A percentile compares a stretch with the other conserved stretches of the same genome.
phyloP scores from a whole-genome alignment of 2,329 filamentous ascomycete species.

The Colletotrichum lindemuthianum region DNA sequence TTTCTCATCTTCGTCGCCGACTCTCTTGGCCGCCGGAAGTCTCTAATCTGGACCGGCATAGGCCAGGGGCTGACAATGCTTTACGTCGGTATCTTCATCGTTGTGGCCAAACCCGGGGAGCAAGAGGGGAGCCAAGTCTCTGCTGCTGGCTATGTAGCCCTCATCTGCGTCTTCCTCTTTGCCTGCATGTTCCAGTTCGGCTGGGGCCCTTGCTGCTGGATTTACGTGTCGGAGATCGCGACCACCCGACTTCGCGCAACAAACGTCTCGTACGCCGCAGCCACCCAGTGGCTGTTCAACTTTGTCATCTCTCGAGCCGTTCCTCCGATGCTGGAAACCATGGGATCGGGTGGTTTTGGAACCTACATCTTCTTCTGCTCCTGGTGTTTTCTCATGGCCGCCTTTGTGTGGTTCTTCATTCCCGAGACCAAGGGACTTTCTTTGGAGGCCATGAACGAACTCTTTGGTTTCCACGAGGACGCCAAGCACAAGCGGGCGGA shows the following conservation, averaged over 20 bases:
- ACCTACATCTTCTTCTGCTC: constrained; percentile 50
- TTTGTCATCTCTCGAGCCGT: constrained; percentile 72
- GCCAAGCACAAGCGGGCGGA: constrained; percentile 9
- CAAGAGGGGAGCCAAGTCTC: constrained; percentile 46
- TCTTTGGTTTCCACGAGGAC: constrained; percentile 28
- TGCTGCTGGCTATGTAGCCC: constrained; percentile 67
- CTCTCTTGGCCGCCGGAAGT: constrained; percentile 38
- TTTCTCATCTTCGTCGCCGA: constrained; percentile 39
- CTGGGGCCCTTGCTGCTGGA: constrained; percentile 55
- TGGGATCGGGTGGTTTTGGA: constrained; percentile 54
- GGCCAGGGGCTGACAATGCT: constrained; percentile 45
- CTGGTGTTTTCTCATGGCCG: constrained; percentile 49
- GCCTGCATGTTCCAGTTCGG: constrained; percentile 49
- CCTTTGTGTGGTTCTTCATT: constrained; percentile 51
- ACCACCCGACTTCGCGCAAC: constrained; percentile 56
- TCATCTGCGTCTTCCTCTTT: constrained; percentile 75
- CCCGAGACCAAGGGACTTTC: constrained; percentile 60
- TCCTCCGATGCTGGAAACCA: constrained; percentile 69
- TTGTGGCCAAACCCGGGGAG: constrained; percentile 62
- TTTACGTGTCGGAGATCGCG: constrained; percentile 59
- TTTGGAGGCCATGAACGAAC: constrained; percentile 30
- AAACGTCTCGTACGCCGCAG: constrained; percentile 69
- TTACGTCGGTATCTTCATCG: constrained; percentile 66
- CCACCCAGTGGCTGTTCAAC: constrained; percentile 73
- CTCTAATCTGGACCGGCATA: constrained; percentile 39